phyloP scores from a whole-genome alignment of 164 flowering plant genomes.

The Warburgia ugandensis region DNA sequence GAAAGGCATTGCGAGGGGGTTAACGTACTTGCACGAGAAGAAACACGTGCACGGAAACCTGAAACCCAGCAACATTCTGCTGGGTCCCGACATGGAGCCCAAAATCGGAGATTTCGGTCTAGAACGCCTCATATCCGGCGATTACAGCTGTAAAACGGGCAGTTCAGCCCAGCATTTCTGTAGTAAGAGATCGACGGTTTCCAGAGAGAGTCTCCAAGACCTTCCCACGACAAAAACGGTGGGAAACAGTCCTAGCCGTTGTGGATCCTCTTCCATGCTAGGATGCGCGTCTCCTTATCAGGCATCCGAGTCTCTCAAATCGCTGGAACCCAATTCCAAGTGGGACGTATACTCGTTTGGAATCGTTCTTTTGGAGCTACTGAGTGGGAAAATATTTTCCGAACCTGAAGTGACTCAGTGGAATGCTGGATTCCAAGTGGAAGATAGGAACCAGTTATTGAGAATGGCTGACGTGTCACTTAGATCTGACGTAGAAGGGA shows the following conservation, averaged over 20 bases:
- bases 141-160: slow-evolving; percentile 43
- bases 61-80: slow-evolving; percentile 77
- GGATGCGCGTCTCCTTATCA: slow-evolving; percentile 56
- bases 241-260: slow-evolving; percentile 40
- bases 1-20: slow-evolving; percentile 82
- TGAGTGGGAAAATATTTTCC: slow-evolving; percentile 54
- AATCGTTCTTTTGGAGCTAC: slow-evolving; percentile 65
- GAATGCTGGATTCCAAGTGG: slow-evolving; percentile 32
- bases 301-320: slow-evolving; percentile 82
- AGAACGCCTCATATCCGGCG: slow-evolving; percentile 62
- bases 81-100: slow-evolving; percentile 84
- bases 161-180: slow-evolving; percentile 73
- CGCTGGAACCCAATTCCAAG: slow-evolving; percentile 68
- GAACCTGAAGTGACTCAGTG: slow-evolving; percentile 54
- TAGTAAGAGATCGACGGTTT: slow-evolving; percentile 78
- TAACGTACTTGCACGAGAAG: slow-evolving; percentile 82
- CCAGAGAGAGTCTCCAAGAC: slow-evolving; percentile 67
- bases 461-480: slow-evolving; percentile 71
- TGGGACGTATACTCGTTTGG: slow-evolving; percentile 96
- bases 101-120: slow-evolving; percentile 85
- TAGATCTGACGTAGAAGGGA: slow-evolving; percentile 74
- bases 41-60: slow-evolving; percentile 92
- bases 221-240: slow-evolving; percentile 24
- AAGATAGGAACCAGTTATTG: slow-evolving; percentile 49
- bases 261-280: no score